Conservation (phyloP, 2,329 filamentous ascomycete species). For the Byssochlamys sp. region DNA sequence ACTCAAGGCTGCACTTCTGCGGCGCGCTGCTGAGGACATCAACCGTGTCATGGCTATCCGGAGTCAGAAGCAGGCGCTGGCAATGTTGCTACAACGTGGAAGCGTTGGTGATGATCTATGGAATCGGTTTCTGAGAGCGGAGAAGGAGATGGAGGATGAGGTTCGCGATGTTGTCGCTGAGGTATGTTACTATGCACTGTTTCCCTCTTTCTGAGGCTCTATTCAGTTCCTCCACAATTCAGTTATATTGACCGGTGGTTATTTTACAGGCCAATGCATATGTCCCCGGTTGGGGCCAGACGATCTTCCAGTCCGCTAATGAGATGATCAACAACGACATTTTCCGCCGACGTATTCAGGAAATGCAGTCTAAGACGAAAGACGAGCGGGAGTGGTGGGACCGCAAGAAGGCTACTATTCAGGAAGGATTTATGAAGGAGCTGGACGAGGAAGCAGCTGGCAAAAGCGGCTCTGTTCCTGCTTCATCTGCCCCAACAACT, state of each 20-base stretch:
- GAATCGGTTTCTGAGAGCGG: slow-evolving; percentile 81
- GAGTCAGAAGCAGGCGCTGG: slow-evolving; percentile 77
- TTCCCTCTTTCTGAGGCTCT: neutral
- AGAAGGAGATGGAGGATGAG: slow-evolving; percentile 97
- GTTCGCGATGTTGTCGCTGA: slow-evolving; percentile 86
- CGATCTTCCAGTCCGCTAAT: slow-evolving; percentile 94
- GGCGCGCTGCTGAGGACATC: slow-evolving; percentile 86
- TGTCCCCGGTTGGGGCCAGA: slow-evolving; percentile 77
- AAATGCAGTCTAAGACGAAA: slow-evolving; percentile 61
- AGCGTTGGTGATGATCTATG: slow-evolving; percentile 93
- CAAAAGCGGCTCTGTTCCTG: slow-evolving; percentile 4
- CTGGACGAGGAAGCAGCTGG: slow-evolving; percentile 39
- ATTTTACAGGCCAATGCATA: slow-evolving; percentile 74
- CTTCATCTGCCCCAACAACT: slow-evolving; percentile 9
- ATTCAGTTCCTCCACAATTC: slow-evolving; percentile 1
- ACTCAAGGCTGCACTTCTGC: slow-evolving; percentile 75
- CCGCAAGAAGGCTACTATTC: slow-evolving; percentile 63
- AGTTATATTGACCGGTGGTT: neutral
- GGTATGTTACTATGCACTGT: slow-evolving; percentile 42
- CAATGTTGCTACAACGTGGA: slow-evolving; percentile 72
- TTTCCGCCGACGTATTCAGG: slow-evolving; percentile 63
- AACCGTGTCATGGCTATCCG: slow-evolving; percentile 81
- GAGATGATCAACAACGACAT: slow-evolving; percentile 82
- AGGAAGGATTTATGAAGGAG: slow-evolving; percentile 74
- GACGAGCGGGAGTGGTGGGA: slow-evolving; percentile 89